A percentile compares a stretch with the other conserved stretches of the same genome.
Conservation (phyloP, 73 alveolate species). For the Blepharisma stoltei region DNA sequence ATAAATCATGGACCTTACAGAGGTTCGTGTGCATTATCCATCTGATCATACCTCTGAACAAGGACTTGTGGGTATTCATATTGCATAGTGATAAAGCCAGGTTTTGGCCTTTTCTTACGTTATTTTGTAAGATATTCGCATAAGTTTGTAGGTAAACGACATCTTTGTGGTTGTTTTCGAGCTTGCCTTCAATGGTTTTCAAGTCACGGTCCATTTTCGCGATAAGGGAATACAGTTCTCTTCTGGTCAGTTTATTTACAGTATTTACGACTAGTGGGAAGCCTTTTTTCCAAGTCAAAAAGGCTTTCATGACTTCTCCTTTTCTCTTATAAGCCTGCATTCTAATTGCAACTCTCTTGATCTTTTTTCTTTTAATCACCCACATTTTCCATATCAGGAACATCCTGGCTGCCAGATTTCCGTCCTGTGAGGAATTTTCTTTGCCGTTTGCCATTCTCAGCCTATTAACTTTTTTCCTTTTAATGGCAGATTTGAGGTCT, state of each 20-base stretch:
- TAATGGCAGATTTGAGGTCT: conserved; percentile 2
- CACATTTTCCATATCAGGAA: conserved; percentile 51
- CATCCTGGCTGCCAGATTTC: conserved; percentile 33
- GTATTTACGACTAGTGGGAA: not conserved
- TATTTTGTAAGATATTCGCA: conserved; percentile 35
- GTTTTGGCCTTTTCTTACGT: conserved; percentile 37
- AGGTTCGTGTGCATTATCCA: conserved; percentile 13
- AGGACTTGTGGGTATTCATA: conserved; percentile 15
- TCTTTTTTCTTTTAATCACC: conserved; percentile 37
- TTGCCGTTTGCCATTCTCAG: not conserved
- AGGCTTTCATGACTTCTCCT: conserved; percentile 41
- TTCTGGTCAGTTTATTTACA: conserved; percentile 30
- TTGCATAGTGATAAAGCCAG: conserved; percentile 35
- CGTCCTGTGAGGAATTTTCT: conserved; percentile 7
- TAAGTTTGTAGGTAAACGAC: conserved; percentile 36
- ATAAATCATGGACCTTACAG: conserved; percentile 12
- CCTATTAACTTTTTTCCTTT: not conserved
- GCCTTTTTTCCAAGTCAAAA: conserved; percentile 44
- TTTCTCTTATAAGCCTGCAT: conserved; percentile 30
- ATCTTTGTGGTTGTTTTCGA: conserved; percentile 28
- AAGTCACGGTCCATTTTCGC: conserved; percentile 27
- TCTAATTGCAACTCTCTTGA: conserved; percentile 34
- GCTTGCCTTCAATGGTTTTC: conserved; percentile 34
- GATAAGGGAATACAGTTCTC: conserved; percentile 35
- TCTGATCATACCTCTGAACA: conserved; percentile 33